A percentile compares a stretch with the other conserved stretches of the same genome.
These are phyloP conservation scores for Kernera saxatilis DNA, from an alignment of 345 rosid genomes.

Conservation along the genomic window DNA sequence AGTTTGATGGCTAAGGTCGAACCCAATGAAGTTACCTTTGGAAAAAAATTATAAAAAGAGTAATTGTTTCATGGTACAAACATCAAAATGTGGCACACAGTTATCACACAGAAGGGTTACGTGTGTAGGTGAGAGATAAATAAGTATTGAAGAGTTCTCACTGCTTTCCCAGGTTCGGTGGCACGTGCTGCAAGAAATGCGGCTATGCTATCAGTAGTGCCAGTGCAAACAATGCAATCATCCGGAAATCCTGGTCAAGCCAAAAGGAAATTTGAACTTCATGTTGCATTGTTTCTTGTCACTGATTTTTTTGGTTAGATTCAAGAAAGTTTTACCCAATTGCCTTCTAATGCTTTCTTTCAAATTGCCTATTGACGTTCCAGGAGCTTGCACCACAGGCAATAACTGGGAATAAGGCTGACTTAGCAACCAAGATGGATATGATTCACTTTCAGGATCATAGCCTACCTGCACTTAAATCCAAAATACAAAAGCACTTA, in stretches of 20 bases:
- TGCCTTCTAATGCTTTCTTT: slow-evolving; percentile 51
- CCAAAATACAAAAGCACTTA: neutral
- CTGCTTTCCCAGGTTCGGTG: slow-evolving; percentile 78
- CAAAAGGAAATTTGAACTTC: neutral
- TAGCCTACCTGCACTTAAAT: slow-evolving; percentile 62
- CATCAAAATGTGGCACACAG: neutral
- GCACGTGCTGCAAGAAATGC: slow-evolving; percentile 96
- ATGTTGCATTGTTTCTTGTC: neutral
- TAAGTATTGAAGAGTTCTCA: slow-evolving; percentile 32
- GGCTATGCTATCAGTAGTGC: slow-evolving; percentile 94
- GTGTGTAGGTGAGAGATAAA: neutral
- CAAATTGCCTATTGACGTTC: slow-evolving; percentile 56
- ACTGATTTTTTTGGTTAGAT: neutral
- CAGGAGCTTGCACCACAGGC: slow-evolving; percentile 76
- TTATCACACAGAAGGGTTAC: neutral
- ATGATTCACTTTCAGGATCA: slow-evolving; percentile 82
- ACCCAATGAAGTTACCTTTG: slow-evolving; percentile 86
- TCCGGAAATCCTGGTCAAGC: slow-evolving; percentile 60
- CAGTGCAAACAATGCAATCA: slow-evolving; percentile 70
- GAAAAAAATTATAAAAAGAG: neutral
- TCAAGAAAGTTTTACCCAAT: slow-evolving; percentile 39
- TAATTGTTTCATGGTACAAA: neutral
- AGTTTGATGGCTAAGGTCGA: slow-evolving; percentile 90
- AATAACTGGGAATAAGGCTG: slow-evolving; percentile 74
- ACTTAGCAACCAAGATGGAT: slow-evolving; percentile 79